These are phyloP conservation scores for Cercospora zeae-maydis DNA, from an alignment of 2,329 filamentous ascomycete genomes.

Conservation along the genomic window DNA sequence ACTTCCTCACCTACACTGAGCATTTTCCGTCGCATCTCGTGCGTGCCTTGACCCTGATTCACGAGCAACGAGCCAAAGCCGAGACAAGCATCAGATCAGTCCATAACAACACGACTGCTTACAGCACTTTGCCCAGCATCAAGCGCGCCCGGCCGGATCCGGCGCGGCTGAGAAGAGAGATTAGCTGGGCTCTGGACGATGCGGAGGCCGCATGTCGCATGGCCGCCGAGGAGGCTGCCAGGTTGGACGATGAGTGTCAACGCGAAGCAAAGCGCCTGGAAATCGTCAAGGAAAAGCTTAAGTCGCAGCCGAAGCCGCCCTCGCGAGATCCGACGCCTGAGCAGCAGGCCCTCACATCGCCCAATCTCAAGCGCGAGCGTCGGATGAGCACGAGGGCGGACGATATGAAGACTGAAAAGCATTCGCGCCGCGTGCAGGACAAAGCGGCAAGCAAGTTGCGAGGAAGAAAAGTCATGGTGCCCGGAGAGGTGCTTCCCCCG, in stretches of 20 bases:
- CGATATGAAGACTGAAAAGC: constrained; percentile 29
- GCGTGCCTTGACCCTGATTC: constrained; percentile 61
- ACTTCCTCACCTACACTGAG: constrained; percentile 67
- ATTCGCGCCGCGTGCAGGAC: constrained; percentile 27
- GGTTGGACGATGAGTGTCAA: constrained; percentile 36
- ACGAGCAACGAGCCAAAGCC: constrained; percentile 48
- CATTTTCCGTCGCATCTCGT: constrained; percentile 63
- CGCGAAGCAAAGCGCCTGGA: constrained; percentile 51
- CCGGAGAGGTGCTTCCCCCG: constrained; percentile 44
- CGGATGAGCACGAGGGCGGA: constrained; percentile 31
- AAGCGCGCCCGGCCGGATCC: constrained; percentile 51
- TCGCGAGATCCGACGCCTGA: constrained; percentile 57
- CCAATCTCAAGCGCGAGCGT: constrained; percentile 35
- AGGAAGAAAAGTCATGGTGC: constrained; percentile 41
- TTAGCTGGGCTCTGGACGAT: constrained; percentile 50
- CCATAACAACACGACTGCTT: constrained; percentile 48
- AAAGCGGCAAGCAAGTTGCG: constrained; percentile 36
- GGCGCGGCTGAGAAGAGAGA: constrained; percentile 51
- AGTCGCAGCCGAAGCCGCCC: constrained; percentile 58
- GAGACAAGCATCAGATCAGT: constrained; percentile 43
- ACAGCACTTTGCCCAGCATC: constrained; percentile 51
- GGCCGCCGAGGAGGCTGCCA: constrained; percentile 35
- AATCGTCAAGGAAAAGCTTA: constrained; percentile 59
- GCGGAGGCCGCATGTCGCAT: constrained; percentile 36
- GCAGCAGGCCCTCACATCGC: constrained; percentile 34